Conservation (phyloP, 2,329 filamentous ascomycete genomes). For the Passalora sequoiae region DNA sequence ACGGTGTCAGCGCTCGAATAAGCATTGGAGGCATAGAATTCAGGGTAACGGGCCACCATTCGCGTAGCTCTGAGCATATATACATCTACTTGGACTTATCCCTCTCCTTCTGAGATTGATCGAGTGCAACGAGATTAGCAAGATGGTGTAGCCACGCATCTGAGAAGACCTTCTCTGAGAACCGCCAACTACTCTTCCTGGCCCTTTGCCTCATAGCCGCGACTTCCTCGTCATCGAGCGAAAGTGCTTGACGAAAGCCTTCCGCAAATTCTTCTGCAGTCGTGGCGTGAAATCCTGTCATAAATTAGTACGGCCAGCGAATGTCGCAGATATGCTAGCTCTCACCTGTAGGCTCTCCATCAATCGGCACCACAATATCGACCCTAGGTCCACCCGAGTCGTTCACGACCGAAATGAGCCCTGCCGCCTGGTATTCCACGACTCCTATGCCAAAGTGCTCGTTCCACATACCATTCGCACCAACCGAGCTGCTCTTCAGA, state of each 20-base stretch:
- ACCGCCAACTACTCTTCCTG: conserved; percentile 70
- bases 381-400: conserved; percentile 86
- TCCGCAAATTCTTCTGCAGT: conserved; percentile 73
- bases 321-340: too few species aligned
- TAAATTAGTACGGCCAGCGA: too few species aligned
- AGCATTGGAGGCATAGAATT: too few species aligned
- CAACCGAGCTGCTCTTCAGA: conserved; percentile 70
- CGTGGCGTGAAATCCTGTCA: conserved; percentile 73
- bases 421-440: conserved; percentile 95
- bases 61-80: too few species aligned
- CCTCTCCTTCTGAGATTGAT: conserved; percentile 1
- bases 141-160: conserved; percentile 72
- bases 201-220: conserved; percentile 71
- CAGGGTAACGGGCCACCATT: too few species aligned
- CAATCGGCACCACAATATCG: conserved; percentile 81
- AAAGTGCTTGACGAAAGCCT: conserved; percentile 72
- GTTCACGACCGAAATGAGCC: conserved; percentile 87
- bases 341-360: conserved; percentile 71
- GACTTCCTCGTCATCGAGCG: conserved; percentile 58
- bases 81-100: conserved; percentile 7
- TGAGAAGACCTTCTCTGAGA: conserved; percentile 82
- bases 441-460: conserved; percentile 98
- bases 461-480: conserved; percentile 99
- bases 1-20: too few species aligned
- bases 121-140: conserved; percentile 59